Conservation (phyloP, 176 grass and related monocot genomes). For the Eleusine coracana region DNA sequence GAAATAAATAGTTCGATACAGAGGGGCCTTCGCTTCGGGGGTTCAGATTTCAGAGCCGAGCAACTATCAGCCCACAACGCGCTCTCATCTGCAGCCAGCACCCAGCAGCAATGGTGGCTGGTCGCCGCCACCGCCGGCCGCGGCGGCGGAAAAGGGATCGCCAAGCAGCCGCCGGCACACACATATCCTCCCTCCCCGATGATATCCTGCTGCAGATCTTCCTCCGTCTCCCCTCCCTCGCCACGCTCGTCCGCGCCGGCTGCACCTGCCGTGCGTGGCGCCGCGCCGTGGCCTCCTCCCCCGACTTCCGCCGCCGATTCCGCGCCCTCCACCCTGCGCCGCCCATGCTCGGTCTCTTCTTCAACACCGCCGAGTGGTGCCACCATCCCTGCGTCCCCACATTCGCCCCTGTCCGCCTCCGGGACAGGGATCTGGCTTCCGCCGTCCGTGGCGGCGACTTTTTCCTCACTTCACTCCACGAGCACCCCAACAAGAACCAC, state of each 20-base stretch:
- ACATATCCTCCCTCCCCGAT: too few species aligned
- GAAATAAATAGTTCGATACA: too few species aligned
- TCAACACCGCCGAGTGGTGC: neutral
- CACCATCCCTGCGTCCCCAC: neutral
- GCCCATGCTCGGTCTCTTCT: constrained; percentile 39
- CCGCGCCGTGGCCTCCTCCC: constrained; percentile 26
- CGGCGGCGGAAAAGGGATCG: too few species aligned
- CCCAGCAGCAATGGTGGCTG: too few species aligned
- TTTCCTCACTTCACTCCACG: constrained; percentile 21
- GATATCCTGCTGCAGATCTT: too few species aligned
- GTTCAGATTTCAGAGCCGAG: too few species aligned
- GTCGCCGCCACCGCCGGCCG: too few species aligned
- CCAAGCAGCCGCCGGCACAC: too few species aligned
- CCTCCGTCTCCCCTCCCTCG: constrained; percentile 19
- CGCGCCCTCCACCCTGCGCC: neutral
- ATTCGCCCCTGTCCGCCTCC: neutral
- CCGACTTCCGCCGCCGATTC: constrained; percentile 16
- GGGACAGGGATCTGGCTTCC: neutral
- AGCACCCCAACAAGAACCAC: neutral
- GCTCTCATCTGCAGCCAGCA: too few species aligned
- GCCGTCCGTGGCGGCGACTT: too few species aligned
- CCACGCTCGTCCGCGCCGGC: constrained; percentile 36
- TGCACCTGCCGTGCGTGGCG: constrained; percentile 27
- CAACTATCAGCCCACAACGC: too few species aligned
- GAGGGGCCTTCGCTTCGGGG: too few species aligned